phyloP scores from a whole-genome alignment of 441 rosid species.

The Brassica hybrid region DNA sequence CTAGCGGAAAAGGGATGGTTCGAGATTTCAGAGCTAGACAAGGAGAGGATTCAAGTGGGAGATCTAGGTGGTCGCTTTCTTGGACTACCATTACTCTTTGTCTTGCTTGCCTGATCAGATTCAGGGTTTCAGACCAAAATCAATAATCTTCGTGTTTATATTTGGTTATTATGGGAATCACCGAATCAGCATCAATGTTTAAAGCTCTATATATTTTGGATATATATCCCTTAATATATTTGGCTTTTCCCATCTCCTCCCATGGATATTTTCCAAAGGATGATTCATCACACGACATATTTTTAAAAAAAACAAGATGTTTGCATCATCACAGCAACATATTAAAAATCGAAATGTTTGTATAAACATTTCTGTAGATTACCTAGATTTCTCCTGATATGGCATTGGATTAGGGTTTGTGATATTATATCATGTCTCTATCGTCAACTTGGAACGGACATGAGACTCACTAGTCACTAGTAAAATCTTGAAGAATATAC shows the following conservation, averaged over 20 bases:
- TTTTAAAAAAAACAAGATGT: background rate
- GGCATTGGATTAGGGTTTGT: background rate
- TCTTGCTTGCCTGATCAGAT: slow-evolving; percentile 27
- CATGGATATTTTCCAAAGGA: background rate
- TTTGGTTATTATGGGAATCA: background rate
- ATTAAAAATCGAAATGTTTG: background rate
- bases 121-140: slow-evolving; percentile 17
- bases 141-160: background rate
- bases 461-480: background rate
- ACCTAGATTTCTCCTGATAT: background rate
- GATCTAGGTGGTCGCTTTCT: too few relatives aligned
- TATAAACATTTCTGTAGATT: too few relatives aligned
- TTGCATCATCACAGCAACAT: background rate
- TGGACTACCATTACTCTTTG: background rate
- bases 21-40: too few relatives aligned
- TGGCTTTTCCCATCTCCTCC: background rate
- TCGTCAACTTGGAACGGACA: background rate
- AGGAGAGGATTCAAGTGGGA: too few relatives aligned
- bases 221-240: background rate
- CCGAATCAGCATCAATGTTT: background rate
- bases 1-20: too few relatives aligned
- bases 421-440: too few relatives aligned
- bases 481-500: too few relatives aligned
- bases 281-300: background rate
- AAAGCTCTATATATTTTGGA: background rate